These are phyloP conservation scores for Dendrocalamus latiflorus DNA, from an alignment of 202 grass and related monocot species.

Conservation along the genomic window DNA sequence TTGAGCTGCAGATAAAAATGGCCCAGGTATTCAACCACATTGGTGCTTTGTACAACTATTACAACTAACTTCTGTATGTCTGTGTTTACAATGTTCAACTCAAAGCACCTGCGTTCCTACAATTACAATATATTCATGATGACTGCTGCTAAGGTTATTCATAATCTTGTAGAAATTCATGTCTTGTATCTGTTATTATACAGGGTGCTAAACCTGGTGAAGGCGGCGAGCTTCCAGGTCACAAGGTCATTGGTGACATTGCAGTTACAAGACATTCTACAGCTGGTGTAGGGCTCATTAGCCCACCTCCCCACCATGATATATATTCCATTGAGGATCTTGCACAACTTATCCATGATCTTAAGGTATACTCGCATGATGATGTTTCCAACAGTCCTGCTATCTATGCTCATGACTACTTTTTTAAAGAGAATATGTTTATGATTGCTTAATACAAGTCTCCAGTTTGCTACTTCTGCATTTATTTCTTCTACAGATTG, in stretches of 20 bases:
- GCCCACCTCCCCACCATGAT: conserved; percentile 94
- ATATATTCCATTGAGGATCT: conserved; percentile 99
- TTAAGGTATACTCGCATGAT: conserved; percentile 63
- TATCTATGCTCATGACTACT: too few relatives aligned
- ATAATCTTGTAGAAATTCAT: conserved; percentile 15
- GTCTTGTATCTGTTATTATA: conserved; percentile 30
- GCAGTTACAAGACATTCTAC: conserved; percentile 92
- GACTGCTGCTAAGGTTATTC: too few relatives aligned
- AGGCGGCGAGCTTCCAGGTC: conserved; percentile 97
- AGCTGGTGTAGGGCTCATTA: conserved; percentile 96
- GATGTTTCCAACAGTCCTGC: conserved; percentile 6
- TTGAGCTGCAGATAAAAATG: conserved; percentile 99
- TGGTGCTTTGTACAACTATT: background rate
- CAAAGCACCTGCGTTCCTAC: conserved; percentile 11
- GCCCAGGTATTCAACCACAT: conserved; percentile 65
- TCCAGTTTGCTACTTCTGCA: too few relatives aligned
- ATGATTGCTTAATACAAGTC: too few relatives aligned
- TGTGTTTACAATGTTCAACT: background rate
- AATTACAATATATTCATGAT: too few relatives aligned
- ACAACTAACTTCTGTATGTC: too few relatives aligned
- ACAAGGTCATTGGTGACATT: conserved; percentile 99
- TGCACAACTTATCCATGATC: conserved; percentile 91
- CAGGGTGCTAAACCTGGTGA: conserved; percentile 98
- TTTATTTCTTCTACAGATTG: too few relatives aligned
- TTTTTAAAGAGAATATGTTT: too few relatives aligned